Conservation (phyloP, 2,329 filamentous ascomycete genomes). For the Fusarium verrucosum region DNA sequence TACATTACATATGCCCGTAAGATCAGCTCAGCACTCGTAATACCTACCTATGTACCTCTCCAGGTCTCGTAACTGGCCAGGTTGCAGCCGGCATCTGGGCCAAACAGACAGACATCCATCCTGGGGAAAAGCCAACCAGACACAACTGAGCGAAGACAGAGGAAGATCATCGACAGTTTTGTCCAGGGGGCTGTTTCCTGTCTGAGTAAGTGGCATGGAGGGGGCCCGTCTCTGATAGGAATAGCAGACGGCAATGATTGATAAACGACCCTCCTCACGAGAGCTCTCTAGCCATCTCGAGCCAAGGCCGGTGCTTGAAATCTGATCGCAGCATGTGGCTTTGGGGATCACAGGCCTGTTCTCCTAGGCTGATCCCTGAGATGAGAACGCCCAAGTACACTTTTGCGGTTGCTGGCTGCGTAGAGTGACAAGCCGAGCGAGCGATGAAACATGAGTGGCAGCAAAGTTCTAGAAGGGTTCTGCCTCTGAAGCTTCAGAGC, state of each 20-base stretch:
- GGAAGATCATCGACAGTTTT: conserved; percentile 33
- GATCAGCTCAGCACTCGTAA: conserved; percentile 14
- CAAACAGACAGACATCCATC: conserved; percentile 4
- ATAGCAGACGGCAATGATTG: conserved; percentile 39
- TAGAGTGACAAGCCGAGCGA: conserved; percentile 9
- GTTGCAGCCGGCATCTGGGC: conserved; percentile 25
- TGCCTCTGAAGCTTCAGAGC: conserved; percentile 17
- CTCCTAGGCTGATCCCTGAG: conserved; percentile 38
- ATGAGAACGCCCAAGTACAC: conserved; percentile 10
- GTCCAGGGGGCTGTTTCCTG: conserved; percentile 24
- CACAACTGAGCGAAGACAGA: conserved; percentile 33
- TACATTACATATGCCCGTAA: conserved; percentile 13
- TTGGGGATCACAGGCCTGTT: conserved; percentile 40
- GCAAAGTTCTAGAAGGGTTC: conserved; percentile 35
- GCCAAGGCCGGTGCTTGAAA: conserved; percentile 37
- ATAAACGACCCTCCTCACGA: conserved; percentile 29
- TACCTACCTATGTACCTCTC: too few species aligned
- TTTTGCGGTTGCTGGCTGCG: background rate
- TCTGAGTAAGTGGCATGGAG: conserved; percentile 19
- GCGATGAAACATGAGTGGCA: background rate
- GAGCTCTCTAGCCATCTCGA: conserved; percentile 33
- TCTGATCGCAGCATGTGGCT: conserved; percentile 45
- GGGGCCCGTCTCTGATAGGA: conserved; percentile 31
- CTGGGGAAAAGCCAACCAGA: conserved; percentile 29
- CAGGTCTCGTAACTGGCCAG: conserved; percentile 18